Percentiles rank a stretch among this genome's conserved stretches.
Conservation (phyloP, 73 alveolate genomes). For the Tetrahymena malaccensis region DNA sequence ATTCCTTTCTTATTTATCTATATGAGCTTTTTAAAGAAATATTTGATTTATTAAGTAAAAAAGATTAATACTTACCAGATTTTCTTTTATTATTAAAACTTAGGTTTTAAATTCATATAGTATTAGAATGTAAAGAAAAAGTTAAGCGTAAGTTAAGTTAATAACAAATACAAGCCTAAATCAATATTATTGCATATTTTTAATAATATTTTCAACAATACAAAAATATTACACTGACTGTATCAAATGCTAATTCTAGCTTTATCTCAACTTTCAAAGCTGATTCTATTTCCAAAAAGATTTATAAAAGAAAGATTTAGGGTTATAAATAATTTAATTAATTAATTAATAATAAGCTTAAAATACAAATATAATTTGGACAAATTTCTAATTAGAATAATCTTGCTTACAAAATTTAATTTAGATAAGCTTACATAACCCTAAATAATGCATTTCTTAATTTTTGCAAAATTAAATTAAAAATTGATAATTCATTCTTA, state of each 20-base stretch:
- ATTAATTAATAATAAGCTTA: neutral
- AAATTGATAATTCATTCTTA: too few species aligned
- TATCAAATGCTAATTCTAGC: neutral
- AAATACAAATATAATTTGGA: neutral
- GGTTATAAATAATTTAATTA: neutral
- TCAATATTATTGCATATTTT: too few species aligned
- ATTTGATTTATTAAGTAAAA: neutral
- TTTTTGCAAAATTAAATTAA: too few species aligned
- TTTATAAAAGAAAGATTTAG: too few species aligned
- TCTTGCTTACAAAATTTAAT: neutral
- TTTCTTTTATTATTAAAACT: neutral
- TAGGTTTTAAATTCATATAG: neutral
- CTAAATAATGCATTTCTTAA: too few species aligned
- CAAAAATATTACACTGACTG: neutral
- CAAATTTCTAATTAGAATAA: neutral
- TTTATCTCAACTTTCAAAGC: too few species aligned
- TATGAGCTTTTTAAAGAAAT: neutral
- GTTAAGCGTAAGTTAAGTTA: neutral
- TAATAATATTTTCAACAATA: neutral
- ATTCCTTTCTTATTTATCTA: neutral
- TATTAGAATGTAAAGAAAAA: neutral
- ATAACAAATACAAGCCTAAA: neutral
- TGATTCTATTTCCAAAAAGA: neutral
- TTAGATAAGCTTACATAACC: neutral
- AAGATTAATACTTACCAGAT: neutral